These are phyloP conservation scores for Stephanocyclus meneghinianus DNA, from an alignment of 352 stramenopile genomes.

Conservation along the genomic window DNA sequence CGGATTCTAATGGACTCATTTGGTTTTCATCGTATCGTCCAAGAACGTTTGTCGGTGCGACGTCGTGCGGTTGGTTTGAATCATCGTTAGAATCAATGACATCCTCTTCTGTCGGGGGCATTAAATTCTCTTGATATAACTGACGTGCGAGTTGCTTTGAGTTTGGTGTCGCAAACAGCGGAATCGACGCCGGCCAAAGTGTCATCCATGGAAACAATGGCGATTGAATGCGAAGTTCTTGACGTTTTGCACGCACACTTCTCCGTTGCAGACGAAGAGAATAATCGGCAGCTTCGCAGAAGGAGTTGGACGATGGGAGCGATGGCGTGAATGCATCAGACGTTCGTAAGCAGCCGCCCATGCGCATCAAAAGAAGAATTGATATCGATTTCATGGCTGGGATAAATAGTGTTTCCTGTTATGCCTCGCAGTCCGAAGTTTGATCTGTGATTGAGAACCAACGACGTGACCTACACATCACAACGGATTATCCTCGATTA, in stretches of 20 bases:
- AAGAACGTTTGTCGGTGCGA: background rate
- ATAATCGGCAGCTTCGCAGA: no score
- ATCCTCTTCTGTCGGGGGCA: conserved; percentile 13
- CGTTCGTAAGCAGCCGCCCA: no score
- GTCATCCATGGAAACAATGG: background rate
- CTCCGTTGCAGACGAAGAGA: no score
- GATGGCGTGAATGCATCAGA: background rate
- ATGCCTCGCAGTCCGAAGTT: no score
- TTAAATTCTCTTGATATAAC: conserved; percentile 37
- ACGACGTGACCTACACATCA: no score
- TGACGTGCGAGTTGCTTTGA: conserved; percentile 33
- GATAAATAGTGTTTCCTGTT: no score
- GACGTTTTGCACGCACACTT: background rate
- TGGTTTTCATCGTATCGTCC: conserved; percentile 30
- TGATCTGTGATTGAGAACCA: no score
- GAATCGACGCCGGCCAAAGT: no score
- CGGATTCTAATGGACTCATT: conserved; percentile 35
- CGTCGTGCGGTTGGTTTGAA: background rate
- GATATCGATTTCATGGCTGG: no score
- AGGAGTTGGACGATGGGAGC: no score
- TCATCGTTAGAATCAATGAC: background rate
- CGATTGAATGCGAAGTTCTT: background rate
- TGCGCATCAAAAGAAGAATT: no score
- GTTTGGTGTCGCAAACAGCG: background rate
- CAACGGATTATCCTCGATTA: no score